These are phyloP conservation scores for Turritis glabra DNA, from an alignment of 345 rosid genomes.

Conservation along the genomic window DNA sequence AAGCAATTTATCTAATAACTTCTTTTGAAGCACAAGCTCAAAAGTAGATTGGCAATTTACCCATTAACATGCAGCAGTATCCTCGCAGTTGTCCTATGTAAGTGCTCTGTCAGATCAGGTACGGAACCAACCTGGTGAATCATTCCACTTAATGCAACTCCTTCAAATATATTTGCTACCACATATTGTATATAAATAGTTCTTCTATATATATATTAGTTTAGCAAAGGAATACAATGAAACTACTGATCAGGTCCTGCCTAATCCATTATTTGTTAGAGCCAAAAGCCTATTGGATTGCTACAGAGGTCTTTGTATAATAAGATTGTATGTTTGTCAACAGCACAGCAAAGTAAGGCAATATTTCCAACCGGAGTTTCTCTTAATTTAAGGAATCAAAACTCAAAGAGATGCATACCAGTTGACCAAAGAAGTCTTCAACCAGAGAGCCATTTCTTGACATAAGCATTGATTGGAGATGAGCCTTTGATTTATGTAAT, in stretches of 20 bases:
- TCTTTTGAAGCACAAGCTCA: neutral
- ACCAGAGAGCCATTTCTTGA: constrained; percentile 72
- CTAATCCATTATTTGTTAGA: neutral
- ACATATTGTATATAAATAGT: constrained; percentile 9
- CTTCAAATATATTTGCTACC: constrained; percentile 22
- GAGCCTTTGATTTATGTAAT: constrained; percentile 84
- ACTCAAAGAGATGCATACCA: constrained; percentile 52
- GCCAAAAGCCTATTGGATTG: constrained; percentile 22
- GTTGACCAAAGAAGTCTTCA: constrained; percentile 80
- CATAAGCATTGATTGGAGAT: constrained; percentile 91
- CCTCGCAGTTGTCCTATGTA: constrained; percentile 91
- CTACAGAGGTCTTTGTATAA: neutral
- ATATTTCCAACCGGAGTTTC: constrained; percentile 12
- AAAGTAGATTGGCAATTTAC: constrained; percentile 48
- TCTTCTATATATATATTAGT: neutral
- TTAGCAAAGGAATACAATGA: constrained; percentile 6
- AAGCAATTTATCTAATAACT: constrained; percentile 8
- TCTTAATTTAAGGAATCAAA: neutral
- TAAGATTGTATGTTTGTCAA: neutral
- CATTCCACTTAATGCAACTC: constrained; percentile 31
- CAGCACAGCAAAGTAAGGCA: constrained; percentile 7
- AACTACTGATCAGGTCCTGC: constrained; percentile 9
- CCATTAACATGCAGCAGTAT: constrained; percentile 87
- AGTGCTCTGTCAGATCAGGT: constrained; percentile 71
- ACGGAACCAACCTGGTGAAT: constrained; percentile 82